Evolutionary conservation across 345 rosid species (phyloP).

Genomic region (Clarkia xantiana): DNA sequence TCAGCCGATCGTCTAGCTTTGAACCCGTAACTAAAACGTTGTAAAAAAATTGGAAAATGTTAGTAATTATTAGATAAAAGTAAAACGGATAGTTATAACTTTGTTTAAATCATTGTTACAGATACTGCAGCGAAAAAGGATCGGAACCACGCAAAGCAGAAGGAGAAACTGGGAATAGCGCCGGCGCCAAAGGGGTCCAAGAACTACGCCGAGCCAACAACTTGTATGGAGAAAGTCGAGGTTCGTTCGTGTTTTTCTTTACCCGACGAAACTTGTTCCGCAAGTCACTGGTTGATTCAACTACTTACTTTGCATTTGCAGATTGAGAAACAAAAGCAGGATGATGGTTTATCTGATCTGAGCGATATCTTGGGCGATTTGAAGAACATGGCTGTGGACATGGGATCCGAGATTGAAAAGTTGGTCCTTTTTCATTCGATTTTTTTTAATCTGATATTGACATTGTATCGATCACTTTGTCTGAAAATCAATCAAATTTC

Average conservation of each 20-base stretch:
- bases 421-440: slow-evolving; percentile 9
- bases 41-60: too few species aligned
- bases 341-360: slow-evolving; percentile 68
- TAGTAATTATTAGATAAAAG: too few species aligned
- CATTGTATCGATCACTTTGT: too few species aligned
- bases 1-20: too few species aligned
- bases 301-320: slow-evolving; percentile 17
- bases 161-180: slow-evolving; percentile 55
- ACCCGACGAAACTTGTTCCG: not conserved
- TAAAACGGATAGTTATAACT: too few species aligned
- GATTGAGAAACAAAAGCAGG: slow-evolving; percentile 78
- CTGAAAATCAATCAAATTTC: not conserved
- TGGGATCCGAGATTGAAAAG: slow-evolving; percentile 86
- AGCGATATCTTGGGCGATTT: slow-evolving; percentile 73
- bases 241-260: slow-evolving; percentile 5
- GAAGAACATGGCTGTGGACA: slow-evolving; percentile 84
- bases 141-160: slow-evolving; percentile 34
- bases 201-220: slow-evolving; percentile 34
- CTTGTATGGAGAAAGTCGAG: slow-evolving; percentile 64
- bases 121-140: slow-evolving; percentile 38
- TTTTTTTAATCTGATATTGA: not conserved
- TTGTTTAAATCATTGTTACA: too few species aligned
- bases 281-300: not conserved
- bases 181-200: slow-evolving; percentile 30
- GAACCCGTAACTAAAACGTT: too few species aligned